phyloP scores from a whole-genome alignment of 306 rosid genomes.

The Rosa lucieae region DNA sequence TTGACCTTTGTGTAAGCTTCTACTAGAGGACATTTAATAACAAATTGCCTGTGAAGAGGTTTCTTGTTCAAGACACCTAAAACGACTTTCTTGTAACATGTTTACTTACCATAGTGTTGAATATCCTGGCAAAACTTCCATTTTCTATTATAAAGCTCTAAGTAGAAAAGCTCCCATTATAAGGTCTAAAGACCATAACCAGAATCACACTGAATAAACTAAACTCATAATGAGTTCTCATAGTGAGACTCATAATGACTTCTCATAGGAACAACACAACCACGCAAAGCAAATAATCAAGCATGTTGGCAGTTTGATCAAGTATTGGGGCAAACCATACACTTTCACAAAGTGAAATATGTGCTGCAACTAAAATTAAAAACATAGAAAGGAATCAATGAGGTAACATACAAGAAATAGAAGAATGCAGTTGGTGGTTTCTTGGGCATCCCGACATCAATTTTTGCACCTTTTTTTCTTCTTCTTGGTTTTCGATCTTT shows the following conservation, averaged over 20 bases:
- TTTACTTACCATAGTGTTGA: neutral
- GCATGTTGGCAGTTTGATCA: neutral
- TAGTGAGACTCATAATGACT: too few relatives aligned
- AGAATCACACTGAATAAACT: neutral
- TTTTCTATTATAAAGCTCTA: neutral
- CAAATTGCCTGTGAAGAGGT: neutral
- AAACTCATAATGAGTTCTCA: neutral
- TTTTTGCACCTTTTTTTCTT: slow-evolving; percentile 51
- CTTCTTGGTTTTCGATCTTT: slow-evolving; percentile 53
- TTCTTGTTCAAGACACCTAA: neutral
- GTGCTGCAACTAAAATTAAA: slow-evolving; percentile 10
- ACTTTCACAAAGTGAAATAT: slow-evolving; percentile 7
- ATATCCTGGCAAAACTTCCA: neutral
- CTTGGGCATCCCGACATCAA: slow-evolving; percentile 84
- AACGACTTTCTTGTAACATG: neutral
- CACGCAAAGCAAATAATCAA: neutral
- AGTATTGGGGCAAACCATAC: neutral
- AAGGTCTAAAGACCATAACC: neutral
- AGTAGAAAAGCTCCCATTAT: neutral
- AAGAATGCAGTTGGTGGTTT: slow-evolving; percentile 99
- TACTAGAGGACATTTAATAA: neutral
- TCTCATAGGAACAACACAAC: neutral
- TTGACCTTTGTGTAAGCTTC: neutral
- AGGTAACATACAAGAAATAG: slow-evolving; percentile 66
- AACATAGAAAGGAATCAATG: neutral